Percentiles rank a stretch among this genome's conserved stretches.
These are phyloP conservation scores for Uronychia binucleata DNA, from an alignment of 73 alveolate genomes.

Conservation along the genomic window DNA sequence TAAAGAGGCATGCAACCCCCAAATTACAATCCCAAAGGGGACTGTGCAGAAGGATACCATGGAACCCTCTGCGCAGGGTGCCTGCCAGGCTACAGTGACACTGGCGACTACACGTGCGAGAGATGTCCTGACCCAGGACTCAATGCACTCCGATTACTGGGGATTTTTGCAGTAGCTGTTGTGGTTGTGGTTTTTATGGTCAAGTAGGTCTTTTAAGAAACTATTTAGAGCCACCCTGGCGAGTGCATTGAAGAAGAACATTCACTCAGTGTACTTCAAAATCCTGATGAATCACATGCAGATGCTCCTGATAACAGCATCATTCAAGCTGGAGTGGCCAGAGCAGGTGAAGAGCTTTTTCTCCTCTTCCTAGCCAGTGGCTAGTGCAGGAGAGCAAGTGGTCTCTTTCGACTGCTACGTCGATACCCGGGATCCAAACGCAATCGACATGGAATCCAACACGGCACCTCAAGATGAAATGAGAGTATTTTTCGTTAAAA, in stretches of 20 bases:
- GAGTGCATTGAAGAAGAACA: conserved; percentile 51
- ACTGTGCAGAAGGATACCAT: conserved; percentile 66
- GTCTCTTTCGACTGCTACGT: conserved; percentile 66
- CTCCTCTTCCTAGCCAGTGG: conserved; percentile 33
- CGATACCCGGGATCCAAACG: conserved; percentile 20
- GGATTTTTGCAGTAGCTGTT: conserved; percentile 25
- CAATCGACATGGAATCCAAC: conserved; percentile 20
- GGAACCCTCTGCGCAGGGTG: conserved; percentile 76
- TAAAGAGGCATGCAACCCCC: conserved; percentile 44
- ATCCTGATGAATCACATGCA: conserved; percentile 64
- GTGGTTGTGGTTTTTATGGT: conserved; percentile 21
- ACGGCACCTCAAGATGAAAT: conserved; percentile 28
- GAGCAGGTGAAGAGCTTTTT: conserved; percentile 29
- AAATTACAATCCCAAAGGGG: conserved; percentile 57
- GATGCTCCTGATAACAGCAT: conserved; percentile 51
- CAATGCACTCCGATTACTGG: conserved; percentile 40
- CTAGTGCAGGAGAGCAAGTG: conserved; percentile 37
- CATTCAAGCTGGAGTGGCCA: conserved; percentile 76
- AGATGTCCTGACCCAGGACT: conserved; percentile 49
- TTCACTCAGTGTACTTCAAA: conserved; percentile 63
- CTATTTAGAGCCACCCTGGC: conserved; percentile 24
- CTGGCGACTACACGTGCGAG: conserved; percentile 54
- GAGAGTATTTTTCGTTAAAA: conserved; percentile 35
- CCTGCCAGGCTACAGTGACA: conserved; percentile 67
- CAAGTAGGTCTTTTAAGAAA: background rate